Evolutionary conservation across 148 eudicot genomes (phyloP).

Genomic region (Agrostemma githago): DNA sequence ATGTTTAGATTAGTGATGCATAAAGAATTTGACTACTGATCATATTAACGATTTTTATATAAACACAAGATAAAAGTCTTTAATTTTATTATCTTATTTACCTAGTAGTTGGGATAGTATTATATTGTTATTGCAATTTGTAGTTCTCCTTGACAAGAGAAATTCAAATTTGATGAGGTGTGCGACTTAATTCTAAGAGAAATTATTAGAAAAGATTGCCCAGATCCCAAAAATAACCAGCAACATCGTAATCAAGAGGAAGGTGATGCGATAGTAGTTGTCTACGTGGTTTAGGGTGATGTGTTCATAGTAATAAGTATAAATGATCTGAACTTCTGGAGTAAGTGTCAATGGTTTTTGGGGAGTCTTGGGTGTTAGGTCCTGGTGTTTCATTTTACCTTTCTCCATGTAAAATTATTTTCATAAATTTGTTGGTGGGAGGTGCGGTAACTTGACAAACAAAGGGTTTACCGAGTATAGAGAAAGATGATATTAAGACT

Average conservation of each 20-base stretch:
- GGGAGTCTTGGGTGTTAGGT: background rate
- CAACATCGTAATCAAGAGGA: background rate
- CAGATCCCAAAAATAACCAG: background rate
- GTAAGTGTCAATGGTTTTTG: too few species aligned
- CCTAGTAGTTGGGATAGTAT: too few species aligned
- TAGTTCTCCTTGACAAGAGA: background rate
- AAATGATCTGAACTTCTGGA: background rate
- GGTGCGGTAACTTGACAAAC: background rate
- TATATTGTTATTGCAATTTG: too few species aligned
- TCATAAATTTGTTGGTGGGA: background rate
- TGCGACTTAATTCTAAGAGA: background rate
- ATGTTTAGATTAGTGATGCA: too few species aligned
- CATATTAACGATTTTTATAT: too few species aligned
- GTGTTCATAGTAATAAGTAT: background rate
- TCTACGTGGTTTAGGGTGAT: background rate
- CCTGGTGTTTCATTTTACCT: background rate
- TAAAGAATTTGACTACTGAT: too few species aligned
- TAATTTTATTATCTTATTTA: too few species aligned
- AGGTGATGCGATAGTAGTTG: background rate
- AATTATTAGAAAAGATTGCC: background rate
- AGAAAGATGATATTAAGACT: background rate
- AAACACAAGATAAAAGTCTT: too few species aligned
- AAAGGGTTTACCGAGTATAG: too few species aligned
- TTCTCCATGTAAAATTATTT: background rate
- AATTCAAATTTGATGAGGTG: background rate